A percentile compares a stretch with the other conserved stretches of the same genome.
phyloP scores from a whole-genome alignment of 2,329 filamentous ascomycete species.

The Xylariaceae sp. region DNA sequence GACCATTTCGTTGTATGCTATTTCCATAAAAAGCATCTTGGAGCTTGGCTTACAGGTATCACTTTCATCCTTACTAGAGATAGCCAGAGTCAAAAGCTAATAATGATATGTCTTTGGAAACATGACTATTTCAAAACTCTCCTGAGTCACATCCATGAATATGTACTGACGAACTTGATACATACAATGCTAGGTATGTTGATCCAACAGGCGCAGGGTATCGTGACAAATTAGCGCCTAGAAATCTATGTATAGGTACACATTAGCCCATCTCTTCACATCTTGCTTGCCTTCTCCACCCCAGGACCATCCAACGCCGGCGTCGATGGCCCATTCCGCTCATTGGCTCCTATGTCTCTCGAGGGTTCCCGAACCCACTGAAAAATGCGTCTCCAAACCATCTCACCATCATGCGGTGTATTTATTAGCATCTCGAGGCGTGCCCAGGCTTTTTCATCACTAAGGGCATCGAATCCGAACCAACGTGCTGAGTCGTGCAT shows the following conservation, averaged over 20 bases:
- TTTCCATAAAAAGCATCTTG: too few species aligned
- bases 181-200: not conserved
- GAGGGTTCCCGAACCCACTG: conserved; percentile 21
- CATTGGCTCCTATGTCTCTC: not conserved
- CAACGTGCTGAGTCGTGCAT: conserved; percentile 45
- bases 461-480: conserved; percentile 43
- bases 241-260: not conserved
- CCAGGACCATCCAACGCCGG: not conserved
- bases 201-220: conserved; percentile 4
- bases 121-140: too few species aligned
- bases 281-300: conserved; percentile 21
- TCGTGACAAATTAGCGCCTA: not conserved
- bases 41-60: too few species aligned
- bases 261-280: conserved; percentile 1
- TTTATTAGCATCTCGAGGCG: conserved; percentile 38
- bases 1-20: too few species aligned
- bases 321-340: not conserved
- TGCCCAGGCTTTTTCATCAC: conserved; percentile 40
- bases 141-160: not conserved
- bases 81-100: not conserved
- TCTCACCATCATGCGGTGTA: conserved; percentile 44
- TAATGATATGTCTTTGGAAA: not conserved
- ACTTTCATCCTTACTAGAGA: not conserved
- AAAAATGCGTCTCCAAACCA: conserved; percentile 44
- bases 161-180: not conserved